Conservation (phyloP, 805 yeast genomes). For the Cyberlindnera meyerae region DNA sequence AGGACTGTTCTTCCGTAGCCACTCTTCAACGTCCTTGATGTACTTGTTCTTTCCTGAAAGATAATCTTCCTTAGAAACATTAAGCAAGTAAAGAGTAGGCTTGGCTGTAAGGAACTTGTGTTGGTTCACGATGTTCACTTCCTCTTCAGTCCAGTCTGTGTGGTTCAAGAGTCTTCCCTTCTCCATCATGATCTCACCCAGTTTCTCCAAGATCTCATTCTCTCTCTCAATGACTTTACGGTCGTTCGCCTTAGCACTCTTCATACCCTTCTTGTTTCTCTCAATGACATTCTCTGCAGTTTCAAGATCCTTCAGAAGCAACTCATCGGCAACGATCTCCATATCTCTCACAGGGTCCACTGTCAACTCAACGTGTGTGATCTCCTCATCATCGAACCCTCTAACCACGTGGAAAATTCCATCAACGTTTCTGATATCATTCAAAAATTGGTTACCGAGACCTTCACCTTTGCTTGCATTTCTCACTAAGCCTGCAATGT, state of each 20-base stretch:
- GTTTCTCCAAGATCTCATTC: slow-evolving; percentile 31
- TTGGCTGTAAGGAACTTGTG: slow-evolving; percentile 80
- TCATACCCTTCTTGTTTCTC: slow-evolving; percentile 37
- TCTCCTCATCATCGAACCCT: slow-evolving; percentile 70
- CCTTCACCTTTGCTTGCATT: slow-evolving; percentile 86
- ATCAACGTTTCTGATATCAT: slow-evolving; percentile 75
- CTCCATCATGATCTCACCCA: slow-evolving; percentile 53
- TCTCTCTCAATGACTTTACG: slow-evolving; percentile 41
- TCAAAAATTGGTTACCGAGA: slow-evolving; percentile 73
- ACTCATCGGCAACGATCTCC: slow-evolving; percentile 69
- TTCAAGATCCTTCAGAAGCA: slow-evolving; percentile 73
- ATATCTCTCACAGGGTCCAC: slow-evolving; percentile 75
- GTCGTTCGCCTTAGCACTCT: slow-evolving; percentile 41
- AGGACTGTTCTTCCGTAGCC: slow-evolving; percentile 68
- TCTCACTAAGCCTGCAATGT: slow-evolving; percentile 78
- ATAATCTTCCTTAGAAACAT: slow-evolving; percentile 69
- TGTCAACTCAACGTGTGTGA: slow-evolving; percentile 67
- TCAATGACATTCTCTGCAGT: slow-evolving; percentile 58
- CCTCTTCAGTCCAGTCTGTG: slow-evolving; percentile 56
- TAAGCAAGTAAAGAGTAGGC: slow-evolving; percentile 76
- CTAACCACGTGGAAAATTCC: slow-evolving; percentile 78
- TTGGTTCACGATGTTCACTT: slow-evolving; percentile 61
- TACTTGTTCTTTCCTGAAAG: slow-evolving; percentile 47
- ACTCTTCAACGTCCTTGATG: slow-evolving; percentile 44
- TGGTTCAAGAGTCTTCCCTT: slow-evolving; percentile 58